phyloP scores from a whole-genome alignment of 257 asterid genomes.

The Agastache rugosa region DNA sequence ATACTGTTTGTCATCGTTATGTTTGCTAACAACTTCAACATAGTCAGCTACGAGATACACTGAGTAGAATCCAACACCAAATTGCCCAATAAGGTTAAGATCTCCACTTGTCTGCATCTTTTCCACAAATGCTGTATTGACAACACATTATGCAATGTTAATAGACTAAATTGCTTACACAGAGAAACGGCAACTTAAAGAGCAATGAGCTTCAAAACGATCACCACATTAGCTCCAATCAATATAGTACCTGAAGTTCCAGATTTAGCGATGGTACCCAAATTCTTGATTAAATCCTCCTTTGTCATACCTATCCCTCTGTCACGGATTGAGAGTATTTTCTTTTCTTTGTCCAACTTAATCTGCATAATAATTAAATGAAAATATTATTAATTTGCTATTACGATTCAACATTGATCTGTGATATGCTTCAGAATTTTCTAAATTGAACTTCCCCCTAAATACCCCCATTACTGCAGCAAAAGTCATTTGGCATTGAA shows the following conservation, averaged over 20 bases:
- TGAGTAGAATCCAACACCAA: slow-evolving; percentile 97
- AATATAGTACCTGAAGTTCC: slow-evolving; percentile 84
- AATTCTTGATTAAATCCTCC: slow-evolving; percentile 89
- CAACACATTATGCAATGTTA: slow-evolving; percentile 19
- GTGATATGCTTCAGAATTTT: neutral
- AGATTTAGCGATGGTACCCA: slow-evolving; percentile 98
- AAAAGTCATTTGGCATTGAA: neutral
- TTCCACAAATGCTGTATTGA: slow-evolving; percentile 84
- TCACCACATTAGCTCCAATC: slow-evolving; percentile 10
- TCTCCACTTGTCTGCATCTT: slow-evolving; percentile 97
- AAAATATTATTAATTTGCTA: neutral
- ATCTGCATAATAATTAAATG: slow-evolving; percentile 57
- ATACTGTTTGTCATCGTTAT: slow-evolving; percentile 92
- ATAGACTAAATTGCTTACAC: neutral
- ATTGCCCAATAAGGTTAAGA: slow-evolving; percentile 94
- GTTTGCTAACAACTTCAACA: slow-evolving; percentile 93
- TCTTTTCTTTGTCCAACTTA: slow-evolving; percentile 88
- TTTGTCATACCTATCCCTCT: slow-evolving; percentile 98
- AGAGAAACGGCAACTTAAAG: neutral
- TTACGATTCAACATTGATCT: neutral
- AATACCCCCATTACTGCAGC: neutral
- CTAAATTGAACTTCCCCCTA: neutral
- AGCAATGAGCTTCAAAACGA: neutral
- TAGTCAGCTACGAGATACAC: slow-evolving; percentile 96
- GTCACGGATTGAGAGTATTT: slow-evolving; percentile 85